Evolutionary conservation across 371 early-diverging fungal genomes (phyloP), one percentile per base, ranked within the genome.

Genomic region (Haplosporangium sp.): DNA sequence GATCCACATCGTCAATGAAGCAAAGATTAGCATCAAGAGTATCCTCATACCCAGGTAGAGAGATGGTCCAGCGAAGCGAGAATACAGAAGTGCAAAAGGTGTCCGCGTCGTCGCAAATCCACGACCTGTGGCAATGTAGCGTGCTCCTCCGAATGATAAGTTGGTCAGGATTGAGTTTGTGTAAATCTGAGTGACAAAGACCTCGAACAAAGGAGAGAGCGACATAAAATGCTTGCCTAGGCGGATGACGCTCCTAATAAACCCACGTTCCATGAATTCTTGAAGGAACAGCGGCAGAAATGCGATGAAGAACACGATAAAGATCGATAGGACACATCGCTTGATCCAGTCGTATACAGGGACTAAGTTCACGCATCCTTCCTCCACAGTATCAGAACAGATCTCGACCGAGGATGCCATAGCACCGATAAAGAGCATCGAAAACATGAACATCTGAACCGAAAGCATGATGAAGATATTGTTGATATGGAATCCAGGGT

Each of bases 401-500:
- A 86, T 63, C 10, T 83, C 69, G 8, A 94, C 80, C 1, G 92
- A 85, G 2, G 82, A 71, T 37, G 87, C 88, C 90, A 95, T 89
- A 5, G 93, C 83, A 51, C 90, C 92, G 40, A 94, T 86, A 69
- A 90, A 90, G 69, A 94, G 75, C 62, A 95, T 85, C 43, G 90
- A 91, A 67, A 94, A 71, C 87, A 95, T 89, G 80, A 96, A 94
- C 65, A 96, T 84, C 64, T 94, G 94, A 37, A 95, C 88, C 6
- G 96, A 89, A 63, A 93, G 74, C 90, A 95, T 93, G 72, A 94
- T 94, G 70, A 96, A 91, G 57, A 95, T 90, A 82, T 95, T 95
- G 86, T 95, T 96, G 74, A 95, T 85, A 65, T 95, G 95, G 88
- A 95, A 96, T 18, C 96, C 96, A 42, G 95, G 93, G 70, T 94